Evolutionary conservation across 1,284 basidiomycete species (phyloP), one percentile per base, ranked within the genome.

Genomic region (Anthracocystis walkeri): DNA sequence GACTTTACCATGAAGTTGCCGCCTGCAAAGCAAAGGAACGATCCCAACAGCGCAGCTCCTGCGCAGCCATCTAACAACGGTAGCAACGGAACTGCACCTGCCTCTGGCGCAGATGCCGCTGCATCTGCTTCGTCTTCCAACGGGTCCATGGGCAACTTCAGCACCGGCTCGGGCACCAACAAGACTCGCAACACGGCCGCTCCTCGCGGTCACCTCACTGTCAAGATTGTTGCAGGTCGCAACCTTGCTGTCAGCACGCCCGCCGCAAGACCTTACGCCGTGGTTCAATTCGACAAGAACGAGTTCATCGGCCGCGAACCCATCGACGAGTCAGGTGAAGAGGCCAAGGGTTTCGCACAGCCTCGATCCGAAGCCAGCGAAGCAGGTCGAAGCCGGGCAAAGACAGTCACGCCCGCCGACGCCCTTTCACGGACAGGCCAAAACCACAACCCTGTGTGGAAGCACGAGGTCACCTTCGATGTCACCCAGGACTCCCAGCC

Each of bases 221-320:
- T 99, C 87, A 97, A 97, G 87, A 90, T 99, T 85, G 93, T 99
- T 85, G 91, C 92, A 69, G 97, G 93, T 5, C 90, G 94, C 63
- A 90, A 90, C n/a, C 90, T 99, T 83, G 85, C 89, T 31, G 71
- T 76, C 48, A 68, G 70, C 42, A 64, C 74, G 35, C 66, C 75
- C 8, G 58, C 88, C 54, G 90, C 92, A 2, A 89, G 92, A 23
- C 97, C 96, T 14, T 99, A 99, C 85, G 93, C 95, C 77, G 96
- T 99, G 84, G 94, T 97, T 79, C 92, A 95, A 86, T 99, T 98
- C 86, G 96, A 99, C 88, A 93, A 98, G 87, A 98, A 95, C 89
- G 96, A 99, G 87, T 99, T 98, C 85, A 92, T 99, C 84, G 92
- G 91, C 76, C 88, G 96, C 65, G 93, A 97, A 82, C 94, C 96